Conservation (phyloP, 345 rosid genomes). For the Linum trigynum region DNA sequence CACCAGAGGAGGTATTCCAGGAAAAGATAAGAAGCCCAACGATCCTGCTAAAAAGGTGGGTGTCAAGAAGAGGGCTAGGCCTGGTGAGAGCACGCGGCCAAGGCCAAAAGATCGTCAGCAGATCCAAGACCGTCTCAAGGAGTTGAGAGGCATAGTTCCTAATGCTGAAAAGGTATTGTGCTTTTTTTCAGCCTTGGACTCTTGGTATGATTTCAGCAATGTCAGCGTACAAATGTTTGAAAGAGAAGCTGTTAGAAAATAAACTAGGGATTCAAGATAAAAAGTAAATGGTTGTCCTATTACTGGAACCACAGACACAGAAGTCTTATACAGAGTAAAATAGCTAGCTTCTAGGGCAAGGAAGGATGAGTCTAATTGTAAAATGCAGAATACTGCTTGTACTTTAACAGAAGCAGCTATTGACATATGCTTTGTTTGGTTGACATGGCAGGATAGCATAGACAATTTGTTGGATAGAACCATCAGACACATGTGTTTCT, state of each 20-base stretch:
- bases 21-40: constrained; percentile 38
- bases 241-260: too few relatives aligned
- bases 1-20: constrained; percentile 20
- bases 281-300: too few relatives aligned
- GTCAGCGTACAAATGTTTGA: too few relatives aligned
- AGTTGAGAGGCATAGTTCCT: constrained; percentile 77
- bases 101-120: constrained; percentile 95
- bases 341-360: too few relatives aligned
- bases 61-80: constrained; percentile 57
- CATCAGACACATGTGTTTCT: constrained; percentile 73
- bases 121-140: constrained; percentile 93
- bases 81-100: constrained; percentile 75
- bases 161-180: constrained; percentile 64
- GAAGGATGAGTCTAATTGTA: too few relatives aligned
- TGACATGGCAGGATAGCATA: constrained; percentile 64
- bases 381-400: too few relatives aligned
- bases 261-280: too few relatives aligned
- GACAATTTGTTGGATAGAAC: constrained; percentile 77
- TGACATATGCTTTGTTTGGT: constrained; percentile 11
- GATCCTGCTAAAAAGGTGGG: constrained; percentile 29
- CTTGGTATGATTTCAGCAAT: too few relatives aligned
- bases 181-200: neutral
- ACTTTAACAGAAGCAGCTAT: too few relatives aligned
- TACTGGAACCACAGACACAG: too few relatives aligned
- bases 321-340: too few relatives aligned